Base-by-base conservation (phyloP, 2,329 filamentous ascomycete genomes). In the Zymoseptoria crescenta region DNA sequence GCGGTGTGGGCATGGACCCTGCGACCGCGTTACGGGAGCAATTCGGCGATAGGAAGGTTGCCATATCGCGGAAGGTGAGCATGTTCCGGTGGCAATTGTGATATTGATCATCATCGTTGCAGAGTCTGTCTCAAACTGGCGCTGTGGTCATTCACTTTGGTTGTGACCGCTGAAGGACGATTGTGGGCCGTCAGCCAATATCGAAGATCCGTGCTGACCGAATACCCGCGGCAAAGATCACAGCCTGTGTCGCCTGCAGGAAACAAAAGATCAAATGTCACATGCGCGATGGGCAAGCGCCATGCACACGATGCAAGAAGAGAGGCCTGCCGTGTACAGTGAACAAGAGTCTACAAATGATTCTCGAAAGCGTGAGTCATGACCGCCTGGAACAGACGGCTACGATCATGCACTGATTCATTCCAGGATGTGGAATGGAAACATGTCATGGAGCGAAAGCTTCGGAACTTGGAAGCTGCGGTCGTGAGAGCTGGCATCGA, bases 191-290 rank as follows among this genome's bases (percentile, higher is more conserved):
- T 69, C 41, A 69, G 66, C 8, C 64, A 65, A 45, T 7, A 45
- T 13, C 6, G 13, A 13, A 45, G 35, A 13, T 6, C n/a, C 13
- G 7, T 16, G n/a, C 35, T 45, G n/a, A 45, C 13, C 35, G 35
- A 45, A 5, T n/a, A 45, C 35, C 35, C 35, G 35, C 16, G 35
- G 35, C 35, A 19, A 72, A 70, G 56, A 69, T 70, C 52, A 70
- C 69, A 7, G 74, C 74, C 2, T 76, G 74, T 59, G 73, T 75
- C 7, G 73, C 74, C 24, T 75, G 74, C 63, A 69, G 74, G 4
- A 75, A 74, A 61, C 72, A 74, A 64, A 74, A 75, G 70, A 72
- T 76, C 53, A 76, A 76, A 71, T 77, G 75, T 58, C 70, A 75
- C 57, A 76, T 77, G 74, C 61, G 64, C 53, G 70, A 73, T 56